Base-by-base conservation (phyloP, 2,329 filamentous ascomycete species). In the Pochonia chlamydosporia region DNA sequence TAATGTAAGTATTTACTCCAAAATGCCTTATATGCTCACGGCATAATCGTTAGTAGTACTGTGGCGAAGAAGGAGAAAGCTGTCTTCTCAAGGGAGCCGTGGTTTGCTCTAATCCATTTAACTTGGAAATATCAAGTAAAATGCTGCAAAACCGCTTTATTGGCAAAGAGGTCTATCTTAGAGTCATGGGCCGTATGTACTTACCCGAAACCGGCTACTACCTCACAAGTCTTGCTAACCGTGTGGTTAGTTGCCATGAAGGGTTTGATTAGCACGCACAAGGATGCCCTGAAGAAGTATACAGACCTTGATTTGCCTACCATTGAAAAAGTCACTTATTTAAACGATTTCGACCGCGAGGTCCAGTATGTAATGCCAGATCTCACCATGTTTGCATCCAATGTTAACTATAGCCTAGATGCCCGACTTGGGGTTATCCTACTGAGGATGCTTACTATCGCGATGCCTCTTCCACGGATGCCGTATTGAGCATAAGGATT, bases 371-470 rank as follows among this genome's bases (percentile, higher is more conserved):
- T 55, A 10, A 4, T 21, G 3, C 14, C 16, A 10, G 16, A 24
- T 5, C 13, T 13, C 7, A 18, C 26, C n/a, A 25, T 16, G 6
- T 30, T 24, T 6, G 5, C 25, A n/a, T 5, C 14, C 14, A 9
- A n/a, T 36, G 33, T 30, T 46, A 26, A 46, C 13, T 28, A 14
- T 23, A 6, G 26, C 49, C 50, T 36, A 79, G 78, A 54, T 88
- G 87, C 52, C 80, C 85, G 3, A 83, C 83, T 13, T 97, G 92
- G 90, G 91, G 91, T 0, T 99, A 97, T 66, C 90, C 91, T 2
- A 96, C 91, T 0, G 91, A 93, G 63, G 82, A 83, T 10, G 87
- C 91, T 2, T 99, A 99, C 65, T 97, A 99, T 63, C 82, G 93
- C 41, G 95, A 97, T 68, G 88, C 92, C 5, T 89, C 89, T 4